Conservation (phyloP, 805 yeast genomes). For the Nakazawaea ernobii region DNA sequence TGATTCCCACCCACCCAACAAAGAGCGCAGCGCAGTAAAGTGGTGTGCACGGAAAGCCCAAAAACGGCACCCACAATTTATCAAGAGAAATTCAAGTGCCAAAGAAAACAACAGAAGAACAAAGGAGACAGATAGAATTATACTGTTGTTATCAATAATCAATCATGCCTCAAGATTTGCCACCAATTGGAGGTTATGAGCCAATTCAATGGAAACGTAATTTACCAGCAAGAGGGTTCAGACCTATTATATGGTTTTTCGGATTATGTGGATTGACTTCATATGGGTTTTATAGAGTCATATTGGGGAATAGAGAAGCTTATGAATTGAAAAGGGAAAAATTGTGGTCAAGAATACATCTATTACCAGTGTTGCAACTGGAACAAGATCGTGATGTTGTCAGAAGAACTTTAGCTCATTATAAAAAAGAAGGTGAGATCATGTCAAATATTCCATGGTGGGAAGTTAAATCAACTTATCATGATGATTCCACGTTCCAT, state of each 20-base stretch:
- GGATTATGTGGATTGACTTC: conserved; percentile 58
- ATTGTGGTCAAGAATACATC: conserved; percentile 68
- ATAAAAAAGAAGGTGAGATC: conserved; percentile 63
- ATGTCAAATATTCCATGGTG: conserved; percentile 60
- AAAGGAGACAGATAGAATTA: neutral
- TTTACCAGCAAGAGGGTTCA: conserved; percentile 78
- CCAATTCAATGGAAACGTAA: conserved; percentile 87
- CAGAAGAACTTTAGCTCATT: conserved; percentile 61
- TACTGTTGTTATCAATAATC: neutral
- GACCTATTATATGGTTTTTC: conserved; percentile 68
- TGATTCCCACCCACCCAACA: too few species aligned
- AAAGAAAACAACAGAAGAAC: neutral
- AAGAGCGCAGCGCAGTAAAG: too few species aligned
- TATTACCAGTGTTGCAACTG: conserved; percentile 71
- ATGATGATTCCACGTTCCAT: conserved; percentile 27
- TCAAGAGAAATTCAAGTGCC: too few species aligned
- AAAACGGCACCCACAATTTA: too few species aligned
- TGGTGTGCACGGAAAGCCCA: too few species aligned
- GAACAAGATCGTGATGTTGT: conserved; percentile 77
- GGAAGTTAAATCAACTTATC: conserved; percentile 42
- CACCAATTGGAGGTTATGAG: conserved; percentile 83
- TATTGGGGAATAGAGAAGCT: conserved; percentile 67
- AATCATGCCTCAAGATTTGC: conserved; percentile 57
- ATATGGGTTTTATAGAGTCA: conserved; percentile 66
- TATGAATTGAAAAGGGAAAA: conserved; percentile 72